Evolutionary conservation across 257 asterid genomes (phyloP).

Genomic region (Solanum pinnatisectum): DNA sequence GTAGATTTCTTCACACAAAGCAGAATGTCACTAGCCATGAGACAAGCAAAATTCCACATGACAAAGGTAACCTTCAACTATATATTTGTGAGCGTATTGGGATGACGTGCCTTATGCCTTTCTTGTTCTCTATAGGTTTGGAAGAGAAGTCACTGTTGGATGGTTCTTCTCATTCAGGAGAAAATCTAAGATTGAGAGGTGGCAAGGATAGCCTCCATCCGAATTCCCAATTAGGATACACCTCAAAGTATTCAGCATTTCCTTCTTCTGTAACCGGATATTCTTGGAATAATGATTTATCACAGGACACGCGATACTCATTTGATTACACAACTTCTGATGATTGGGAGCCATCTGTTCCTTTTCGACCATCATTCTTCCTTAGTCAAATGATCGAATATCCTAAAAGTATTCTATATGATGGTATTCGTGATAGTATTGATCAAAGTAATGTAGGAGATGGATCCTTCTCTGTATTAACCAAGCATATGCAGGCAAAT

Average conservation of each 20-base stretch:
- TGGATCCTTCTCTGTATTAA: slow-evolving; percentile 20
- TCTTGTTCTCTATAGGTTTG: neutral
- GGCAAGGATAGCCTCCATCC: neutral
- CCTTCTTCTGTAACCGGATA: slow-evolving; percentile 33
- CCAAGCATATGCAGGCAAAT: slow-evolving; percentile 20
- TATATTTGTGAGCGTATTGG: neutral
- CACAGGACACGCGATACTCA: neutral
- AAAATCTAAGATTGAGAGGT: no score
- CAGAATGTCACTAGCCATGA: neutral
- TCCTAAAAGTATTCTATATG: slow-evolving; percentile 23
- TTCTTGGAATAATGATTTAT: slow-evolving; percentile 8
- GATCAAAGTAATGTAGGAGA: slow-evolving; percentile 2
- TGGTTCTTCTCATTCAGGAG: slow-evolving; percentile 8
- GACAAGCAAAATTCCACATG: neutral
- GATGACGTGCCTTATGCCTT: neutral
- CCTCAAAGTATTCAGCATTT: slow-evolving; percentile 30
- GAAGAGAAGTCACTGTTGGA: neutral
- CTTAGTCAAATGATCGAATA: slow-evolving; percentile 40
- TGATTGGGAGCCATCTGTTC: slow-evolving; percentile 72
- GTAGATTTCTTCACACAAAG: slow-evolving; percentile 71
- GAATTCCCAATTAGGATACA: slow-evolving; percentile 1
- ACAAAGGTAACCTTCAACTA: neutral
- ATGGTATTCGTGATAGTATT: slow-evolving; percentile 29
- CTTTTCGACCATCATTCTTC: slow-evolving; percentile 55
- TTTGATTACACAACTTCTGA: slow-evolving; percentile 18